Conservation (phyloP, 208 protist genomes). For the Crithidia expoeki region DNA sequence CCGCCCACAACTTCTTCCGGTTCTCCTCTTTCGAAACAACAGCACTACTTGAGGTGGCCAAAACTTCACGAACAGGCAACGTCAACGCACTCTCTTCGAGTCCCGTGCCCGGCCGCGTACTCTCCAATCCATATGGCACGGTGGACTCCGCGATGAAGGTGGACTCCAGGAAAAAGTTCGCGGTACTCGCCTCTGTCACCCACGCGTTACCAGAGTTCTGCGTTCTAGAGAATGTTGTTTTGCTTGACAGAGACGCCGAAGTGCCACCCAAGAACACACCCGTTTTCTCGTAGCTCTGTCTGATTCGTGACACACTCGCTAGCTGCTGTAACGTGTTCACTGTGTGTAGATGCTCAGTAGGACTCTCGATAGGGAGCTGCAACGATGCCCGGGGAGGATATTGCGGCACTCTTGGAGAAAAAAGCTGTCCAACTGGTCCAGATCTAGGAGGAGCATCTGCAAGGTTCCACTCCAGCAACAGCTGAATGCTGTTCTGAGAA, state of each 20-base stretch:
- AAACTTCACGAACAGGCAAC: no score
- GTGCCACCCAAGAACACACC: no score
- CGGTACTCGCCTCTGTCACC: slow-evolving; percentile 31
- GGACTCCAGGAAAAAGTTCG: slow-evolving; percentile 32
- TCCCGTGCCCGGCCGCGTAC: not conserved
- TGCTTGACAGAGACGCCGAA: not conserved
- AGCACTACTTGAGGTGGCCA: no score
- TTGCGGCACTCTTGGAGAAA: not conserved
- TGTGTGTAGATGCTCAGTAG: not conserved
- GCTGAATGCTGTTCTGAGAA: slow-evolving; percentile 22
- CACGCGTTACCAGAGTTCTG: not conserved
- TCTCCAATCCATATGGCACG: slow-evolving; percentile 16
- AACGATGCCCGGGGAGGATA: not conserved
- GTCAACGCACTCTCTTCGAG: not conserved
- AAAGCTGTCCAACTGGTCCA: no score
- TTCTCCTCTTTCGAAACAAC: no score
- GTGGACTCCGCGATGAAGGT: slow-evolving; percentile 37
- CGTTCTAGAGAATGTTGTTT: not conserved
- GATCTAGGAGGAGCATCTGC: no score
- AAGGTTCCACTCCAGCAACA: slow-evolving; percentile 26
- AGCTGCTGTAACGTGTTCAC: no score
- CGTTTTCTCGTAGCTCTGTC: no score
- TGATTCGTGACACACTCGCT: no score
- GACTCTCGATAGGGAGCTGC: not conserved
- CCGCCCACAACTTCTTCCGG: no score